Evolutionary conservation across 1,284 basidiomycete species (phyloP).

Genomic region (Phellopilus nigrolimitatus): DNA sequence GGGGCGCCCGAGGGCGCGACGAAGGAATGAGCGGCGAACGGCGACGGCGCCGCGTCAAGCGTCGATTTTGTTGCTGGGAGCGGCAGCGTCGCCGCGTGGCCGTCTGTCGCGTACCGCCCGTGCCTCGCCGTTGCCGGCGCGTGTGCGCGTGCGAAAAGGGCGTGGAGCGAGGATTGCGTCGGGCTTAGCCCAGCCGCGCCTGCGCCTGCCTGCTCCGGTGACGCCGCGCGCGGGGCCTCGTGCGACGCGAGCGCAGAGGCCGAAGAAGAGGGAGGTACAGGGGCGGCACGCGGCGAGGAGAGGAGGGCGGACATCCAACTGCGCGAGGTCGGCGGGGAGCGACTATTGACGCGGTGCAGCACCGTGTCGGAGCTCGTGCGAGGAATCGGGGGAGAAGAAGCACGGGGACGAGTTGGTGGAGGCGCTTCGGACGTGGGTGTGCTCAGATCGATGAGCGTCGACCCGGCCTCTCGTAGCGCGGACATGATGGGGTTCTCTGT

Average conservation of each 20-base stretch:
- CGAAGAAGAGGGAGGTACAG: too few species aligned
- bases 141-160: slow-evolving; percentile 15
- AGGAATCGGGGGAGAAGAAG: background rate
- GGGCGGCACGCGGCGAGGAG: too few species aligned
- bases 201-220: too few species aligned
- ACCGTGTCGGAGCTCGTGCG: slow-evolving; percentile 15
- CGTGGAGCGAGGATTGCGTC: too few species aligned
- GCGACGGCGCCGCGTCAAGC: slow-evolving; percentile 31
- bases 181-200: too few species aligned
- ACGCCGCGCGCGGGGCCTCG: too few species aligned
- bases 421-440: slow-evolving; percentile 1
- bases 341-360: slow-evolving; percentile 4
- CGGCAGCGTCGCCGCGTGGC: slow-evolving; percentile 11
- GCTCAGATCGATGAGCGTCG: too few species aligned
- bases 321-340: slow-evolving; percentile 17
- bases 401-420: background rate
- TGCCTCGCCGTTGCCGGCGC: slow-evolving; percentile 9
- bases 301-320: slow-evolving; percentile 26
- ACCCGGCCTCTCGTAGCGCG: slow-evolving; percentile 11
- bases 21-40: slow-evolving; percentile 56
- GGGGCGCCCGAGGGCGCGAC: slow-evolving; percentile 73
- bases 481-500: background rate
- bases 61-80: background rate
- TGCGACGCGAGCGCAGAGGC: too few species aligned
- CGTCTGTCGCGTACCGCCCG: slow-evolving; percentile 1